Percentiles rank a stretch among this genome's conserved stretches.
Conservation (phyloP, 768 basidiomycete genomes). For the Amylocystis lapponica region DNA sequence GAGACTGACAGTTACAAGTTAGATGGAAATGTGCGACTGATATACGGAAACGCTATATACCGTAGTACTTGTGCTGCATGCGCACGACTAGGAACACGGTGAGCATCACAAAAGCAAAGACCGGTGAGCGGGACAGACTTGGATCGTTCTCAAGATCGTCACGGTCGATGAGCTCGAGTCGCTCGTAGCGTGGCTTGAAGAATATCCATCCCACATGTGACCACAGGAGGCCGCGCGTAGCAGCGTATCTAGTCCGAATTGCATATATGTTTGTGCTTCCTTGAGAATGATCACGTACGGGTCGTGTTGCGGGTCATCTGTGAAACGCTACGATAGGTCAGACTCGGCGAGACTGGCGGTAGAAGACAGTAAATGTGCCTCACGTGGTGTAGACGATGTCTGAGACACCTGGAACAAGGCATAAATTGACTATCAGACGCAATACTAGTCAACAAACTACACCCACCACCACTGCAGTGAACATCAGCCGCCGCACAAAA, state of each 20-base stretch:
- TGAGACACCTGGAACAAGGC: slow-evolving; percentile 61
- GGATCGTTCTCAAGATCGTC: slow-evolving; percentile 66
- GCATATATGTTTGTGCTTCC: neutral
- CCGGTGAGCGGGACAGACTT: slow-evolving; percentile 34
- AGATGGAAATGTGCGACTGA: neutral
- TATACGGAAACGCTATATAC: slow-evolving; percentile 26
- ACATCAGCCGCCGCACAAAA: neutral
- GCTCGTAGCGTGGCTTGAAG: slow-evolving; percentile 61
- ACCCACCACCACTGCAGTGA: slow-evolving; percentile 45
- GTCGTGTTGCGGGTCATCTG: slow-evolving; percentile 63
- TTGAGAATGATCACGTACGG: slow-evolving; percentile 41
- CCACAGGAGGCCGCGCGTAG: slow-evolving; percentile 65
- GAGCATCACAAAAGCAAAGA: neutral
- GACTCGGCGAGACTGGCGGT: too few species aligned
- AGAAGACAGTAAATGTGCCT: too few species aligned
- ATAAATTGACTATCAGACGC: too few species aligned
- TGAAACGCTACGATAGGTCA: slow-evolving; percentile 56
- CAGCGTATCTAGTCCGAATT: slow-evolving; percentile 49
- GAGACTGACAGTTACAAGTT: slow-evolving; percentile 35
- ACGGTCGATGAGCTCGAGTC: slow-evolving; percentile 57
- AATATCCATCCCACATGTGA: slow-evolving; percentile 89
- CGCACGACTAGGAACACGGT: slow-evolving; percentile 46
- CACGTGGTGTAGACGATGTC: slow-evolving; percentile 75
- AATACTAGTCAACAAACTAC: neutral
- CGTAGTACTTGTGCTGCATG: slow-evolving; percentile 66